These are phyloP conservation scores for Trichophyton simii DNA, from an alignment of 2,329 filamentous ascomycete species.

Conservation along the genomic window DNA sequence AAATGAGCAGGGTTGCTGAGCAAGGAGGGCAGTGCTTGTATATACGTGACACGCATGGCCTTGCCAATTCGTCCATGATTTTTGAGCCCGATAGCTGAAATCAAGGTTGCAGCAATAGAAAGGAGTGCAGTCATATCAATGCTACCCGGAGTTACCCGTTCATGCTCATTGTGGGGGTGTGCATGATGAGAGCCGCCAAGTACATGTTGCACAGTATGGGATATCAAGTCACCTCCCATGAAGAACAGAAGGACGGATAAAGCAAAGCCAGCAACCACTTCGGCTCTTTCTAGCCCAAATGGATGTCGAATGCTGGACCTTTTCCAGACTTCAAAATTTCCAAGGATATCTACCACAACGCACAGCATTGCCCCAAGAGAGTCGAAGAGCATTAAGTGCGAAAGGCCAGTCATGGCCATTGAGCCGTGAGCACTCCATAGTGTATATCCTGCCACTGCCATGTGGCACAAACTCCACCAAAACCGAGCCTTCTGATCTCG, in stretches of 20 bases:
- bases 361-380: constrained; percentile 84
- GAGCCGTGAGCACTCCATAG: constrained; percentile 78
- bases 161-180: constrained; percentile 59
- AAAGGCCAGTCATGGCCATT: constrained; percentile 80
- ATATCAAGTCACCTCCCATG: constrained; percentile 90
- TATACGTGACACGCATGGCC: constrained; percentile 74
- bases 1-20: constrained; percentile 92
- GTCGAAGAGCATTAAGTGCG: constrained; percentile 89
- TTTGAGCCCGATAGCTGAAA: constrained; percentile 74
- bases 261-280: constrained; percentile 89
- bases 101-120: constrained; percentile 67
- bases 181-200: constrained; percentile 65
- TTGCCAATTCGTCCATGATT: constrained; percentile 89
- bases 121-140: constrained; percentile 71
- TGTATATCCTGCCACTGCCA: constrained; percentile 68
- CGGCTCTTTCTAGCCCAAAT: constrained; percentile 79
- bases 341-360: constrained; percentile 80
- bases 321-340: constrained; percentile 97
- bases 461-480: constrained; percentile 82
- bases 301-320: constrained; percentile 84
- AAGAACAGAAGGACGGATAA: constrained; percentile 96
- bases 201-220: constrained; percentile 85
- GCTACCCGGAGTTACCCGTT: constrained; percentile 57
- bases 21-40: constrained; percentile 70
- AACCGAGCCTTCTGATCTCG: constrained; percentile 70